Conservation (phyloP, 352 stramenopile genomes). For the Blastocystis hominis region DNA sequence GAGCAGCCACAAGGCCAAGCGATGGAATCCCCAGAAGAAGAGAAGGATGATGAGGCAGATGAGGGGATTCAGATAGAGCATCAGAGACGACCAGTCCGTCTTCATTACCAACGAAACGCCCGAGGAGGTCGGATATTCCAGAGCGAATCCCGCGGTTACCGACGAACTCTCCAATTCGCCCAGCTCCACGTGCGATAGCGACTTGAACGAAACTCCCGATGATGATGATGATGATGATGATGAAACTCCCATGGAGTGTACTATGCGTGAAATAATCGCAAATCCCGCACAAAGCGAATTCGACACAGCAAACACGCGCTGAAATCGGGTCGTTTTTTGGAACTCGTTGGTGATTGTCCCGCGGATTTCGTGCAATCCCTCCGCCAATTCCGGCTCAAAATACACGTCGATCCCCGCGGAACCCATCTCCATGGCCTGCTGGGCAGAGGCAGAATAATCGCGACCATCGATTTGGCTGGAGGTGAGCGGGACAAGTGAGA, state of each 20-base stretch:
- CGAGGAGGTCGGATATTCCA: slow-evolving; percentile 5
- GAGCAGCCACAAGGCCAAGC: neutral
- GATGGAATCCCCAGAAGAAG: neutral
- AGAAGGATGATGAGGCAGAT: slow-evolving; percentile 4
- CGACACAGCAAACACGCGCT: neutral
- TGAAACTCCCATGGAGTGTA: neutral
- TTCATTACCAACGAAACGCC: neutral
- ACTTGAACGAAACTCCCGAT: neutral
- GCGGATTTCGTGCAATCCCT: neutral
- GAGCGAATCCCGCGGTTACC: neutral
- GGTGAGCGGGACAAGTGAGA: neutral
- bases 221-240: neutral
- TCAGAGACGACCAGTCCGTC: slow-evolving; percentile 32
- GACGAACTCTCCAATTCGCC: neutral
- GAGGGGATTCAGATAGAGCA: slow-evolving; percentile 1
- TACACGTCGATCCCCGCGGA: neutral
- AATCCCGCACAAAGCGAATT: neutral
- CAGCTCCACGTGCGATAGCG: neutral
- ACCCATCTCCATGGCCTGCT: neutral
- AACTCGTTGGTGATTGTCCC: neutral
- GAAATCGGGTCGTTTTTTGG: neutral
- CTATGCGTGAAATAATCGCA: neutral
- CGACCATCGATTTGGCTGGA: neutral
- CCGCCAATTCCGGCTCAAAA: neutral
- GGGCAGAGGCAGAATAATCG: neutral